A percentile compares a stretch with the other conserved stretches of the same genome.
These are phyloP conservation scores for Angomonas desouzai DNA, from an alignment of 208 protist genomes.

Conservation along the genomic window DNA sequence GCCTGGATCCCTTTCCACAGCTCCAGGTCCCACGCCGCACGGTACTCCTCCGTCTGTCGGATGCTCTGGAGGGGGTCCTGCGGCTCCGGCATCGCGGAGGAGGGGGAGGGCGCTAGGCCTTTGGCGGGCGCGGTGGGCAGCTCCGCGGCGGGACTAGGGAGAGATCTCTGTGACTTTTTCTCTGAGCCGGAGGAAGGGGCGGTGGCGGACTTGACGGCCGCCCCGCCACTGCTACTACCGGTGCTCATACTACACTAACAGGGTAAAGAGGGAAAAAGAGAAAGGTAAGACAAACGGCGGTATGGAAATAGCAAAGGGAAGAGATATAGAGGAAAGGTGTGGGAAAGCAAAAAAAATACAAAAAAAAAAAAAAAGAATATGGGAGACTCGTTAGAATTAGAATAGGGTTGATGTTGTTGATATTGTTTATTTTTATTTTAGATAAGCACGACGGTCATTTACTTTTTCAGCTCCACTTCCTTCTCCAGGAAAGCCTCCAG, in stretches of 20 bases:
- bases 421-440: not conserved
- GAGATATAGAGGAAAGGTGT: slow-evolving; percentile 8
- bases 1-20: slow-evolving; percentile 84
- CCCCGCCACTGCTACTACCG: slow-evolving; percentile 6
- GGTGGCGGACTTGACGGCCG: not conserved
- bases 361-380: slow-evolving; percentile 4
- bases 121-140: not conserved
- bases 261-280: not conserved
- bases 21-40: slow-evolving; percentile 83
- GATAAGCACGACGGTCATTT: too few species aligned
- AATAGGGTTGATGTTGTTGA: not conserved
- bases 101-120: not conserved
- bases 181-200: not conserved
- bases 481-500: slow-evolving; percentile 63
- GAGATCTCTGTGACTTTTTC: not conserved
- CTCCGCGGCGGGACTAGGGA: not conserved
- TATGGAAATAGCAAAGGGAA: slow-evolving; percentile 18
- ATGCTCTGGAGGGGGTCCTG: slow-evolving; percentile 23
- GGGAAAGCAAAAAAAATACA: not conserved
- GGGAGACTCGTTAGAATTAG: not conserved
- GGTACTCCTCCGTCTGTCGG: slow-evolving; percentile 79
- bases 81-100: not conserved
- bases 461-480: slow-evolving; percentile 10
- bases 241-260: slow-evolving; percentile 2
- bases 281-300: not conserved